These are phyloP conservation scores for Pluteus cervinus DNA, from an alignment of 768 basidiomycete genomes.

Conservation along the genomic window DNA sequence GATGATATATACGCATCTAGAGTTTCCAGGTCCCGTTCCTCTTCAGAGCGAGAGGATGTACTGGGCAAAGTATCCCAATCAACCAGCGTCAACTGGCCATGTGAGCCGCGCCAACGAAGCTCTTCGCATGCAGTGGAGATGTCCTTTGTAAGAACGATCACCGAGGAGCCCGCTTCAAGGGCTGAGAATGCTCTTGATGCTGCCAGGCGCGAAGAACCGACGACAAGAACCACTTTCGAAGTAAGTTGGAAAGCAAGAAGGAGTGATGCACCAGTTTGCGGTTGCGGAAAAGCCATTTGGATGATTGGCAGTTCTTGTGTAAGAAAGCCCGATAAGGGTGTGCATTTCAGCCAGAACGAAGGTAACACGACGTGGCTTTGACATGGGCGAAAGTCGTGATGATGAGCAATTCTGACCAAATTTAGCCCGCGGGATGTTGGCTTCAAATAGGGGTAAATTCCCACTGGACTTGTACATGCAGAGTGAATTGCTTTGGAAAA, in stretches of 20 bases:
- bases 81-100: slow-evolving; percentile 50
- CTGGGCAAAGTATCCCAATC: slow-evolving; percentile 45
- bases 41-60: slow-evolving; percentile 21
- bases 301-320: too few relatives aligned
- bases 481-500: too few relatives aligned
- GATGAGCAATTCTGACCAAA: too few relatives aligned
- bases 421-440: too few relatives aligned
- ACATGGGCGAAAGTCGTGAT: too few relatives aligned
- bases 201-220: slow-evolving; percentile 77
- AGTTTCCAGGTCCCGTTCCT: slow-evolving; percentile 33
- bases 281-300: too few relatives aligned
- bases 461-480: too few relatives aligned
- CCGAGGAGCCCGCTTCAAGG: slow-evolving; percentile 72
- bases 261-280: slow-evolving; percentile 64
- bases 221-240: slow-evolving; percentile 51
- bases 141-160: slow-evolving; percentile 56
- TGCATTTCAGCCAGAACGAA: too few relatives aligned
- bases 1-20: slow-evolving; percentile 42
- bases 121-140: slow-evolving; percentile 57
- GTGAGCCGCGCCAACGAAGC: slow-evolving; percentile 53
- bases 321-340: too few relatives aligned
- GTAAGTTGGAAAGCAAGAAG: slow-evolving; percentile 68
- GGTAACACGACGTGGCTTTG: too few relatives aligned
- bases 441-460: too few relatives aligned
- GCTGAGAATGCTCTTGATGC: slow-evolving; percentile 80